Conservation (phyloP, 768 basidiomycete species). For the Lactifluus hygrophoroides region DNA sequence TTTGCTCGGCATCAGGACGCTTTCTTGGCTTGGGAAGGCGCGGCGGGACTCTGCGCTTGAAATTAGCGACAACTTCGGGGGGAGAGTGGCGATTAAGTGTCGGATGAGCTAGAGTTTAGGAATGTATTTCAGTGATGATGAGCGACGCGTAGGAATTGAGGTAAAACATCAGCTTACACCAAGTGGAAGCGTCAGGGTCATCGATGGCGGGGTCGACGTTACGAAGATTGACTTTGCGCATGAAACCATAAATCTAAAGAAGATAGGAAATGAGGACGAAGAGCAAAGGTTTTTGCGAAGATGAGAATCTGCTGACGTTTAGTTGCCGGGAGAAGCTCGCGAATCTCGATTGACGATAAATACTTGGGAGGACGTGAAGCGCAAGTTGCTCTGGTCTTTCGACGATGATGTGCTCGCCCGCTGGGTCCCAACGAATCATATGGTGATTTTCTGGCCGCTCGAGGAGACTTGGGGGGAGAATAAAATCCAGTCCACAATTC, state of each 20-base stretch:
- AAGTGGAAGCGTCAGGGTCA: constrained; percentile 93
- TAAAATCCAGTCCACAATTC: background rate
- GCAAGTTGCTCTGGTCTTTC: constrained; percentile 91
- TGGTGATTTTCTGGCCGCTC: constrained; percentile 90
- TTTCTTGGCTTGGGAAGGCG: constrained; percentile 84
- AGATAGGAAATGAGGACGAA: constrained; percentile 21
- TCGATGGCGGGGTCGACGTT: constrained; percentile 93
- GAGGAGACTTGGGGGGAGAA: constrained; percentile 49
- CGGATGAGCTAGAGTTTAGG: constrained; percentile 58
- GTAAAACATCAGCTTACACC: constrained; percentile 58
- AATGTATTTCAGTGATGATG: constrained; percentile 12
- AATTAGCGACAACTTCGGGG: constrained; percentile 84
- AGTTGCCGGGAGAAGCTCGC: constrained; percentile 96
- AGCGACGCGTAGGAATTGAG: constrained; percentile 11
- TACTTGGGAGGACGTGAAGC: constrained; percentile 84
- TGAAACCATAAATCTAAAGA: constrained; percentile 90
- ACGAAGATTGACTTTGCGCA: constrained; percentile 94
- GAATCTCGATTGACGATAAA: constrained; percentile 94
- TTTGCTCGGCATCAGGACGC: constrained; percentile 55
- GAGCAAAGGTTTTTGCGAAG: constrained; percentile 14
- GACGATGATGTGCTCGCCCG: constrained; percentile 92
- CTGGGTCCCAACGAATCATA: constrained; percentile 95
- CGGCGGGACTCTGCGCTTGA: constrained; percentile 92
- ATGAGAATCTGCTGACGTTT: constrained; percentile 46
- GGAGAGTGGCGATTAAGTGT: constrained; percentile 87